Evolutionary conservation across 139 green algal genomes (phyloP), one percentile per base, ranked within the genome.

Genomic region (Tetradesmus lagerheimii): DNA sequence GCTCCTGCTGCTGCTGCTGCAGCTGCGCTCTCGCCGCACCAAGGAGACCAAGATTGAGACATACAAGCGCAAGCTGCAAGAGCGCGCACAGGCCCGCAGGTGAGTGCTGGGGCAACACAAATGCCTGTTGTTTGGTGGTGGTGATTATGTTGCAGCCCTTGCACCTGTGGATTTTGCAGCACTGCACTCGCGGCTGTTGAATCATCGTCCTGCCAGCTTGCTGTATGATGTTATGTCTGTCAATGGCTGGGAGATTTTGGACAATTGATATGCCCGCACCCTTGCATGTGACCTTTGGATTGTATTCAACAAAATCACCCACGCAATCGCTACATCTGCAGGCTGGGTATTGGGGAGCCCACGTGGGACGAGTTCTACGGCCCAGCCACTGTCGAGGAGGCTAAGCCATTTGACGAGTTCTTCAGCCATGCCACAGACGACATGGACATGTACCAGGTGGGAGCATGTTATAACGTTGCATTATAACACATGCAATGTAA

Each of bases 1-100:
- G 66, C 47, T 23, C 47, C 12, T 47, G 31, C 29, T 78, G 53
- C 18, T 45, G 34, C 35, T 80, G 75, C 35, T 85, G 84, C 92
- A 95, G 93, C 85, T 95, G 25, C 91, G 93, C 34, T 31, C 89
- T 29, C 91, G 91, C 43, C 81, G 85, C 66, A 85, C 84, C 77
- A 94, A 92, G 90, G 93, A 95, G 92, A 92, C 91, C 45, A 93
- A 93, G 83, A 91, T 94, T 67, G 92, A 95, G 91, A 79, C 89
- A 62, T 94, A 92, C 88, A 94, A 95, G 91, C 88, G 92, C 64
- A 92, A 90, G 47, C 86, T 92, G 78, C 47, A 78, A 50, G 93
- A 95, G 91, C 88, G 92, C 31, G 87, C 92, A 15, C 91, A 93
- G 88, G 76, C 38, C 25, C 81, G 87, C 89, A 95, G 93, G 93